Evolutionary conservation across 345 rosid species (phyloP).

Genomic region (Salix koriyanagi): DNA sequence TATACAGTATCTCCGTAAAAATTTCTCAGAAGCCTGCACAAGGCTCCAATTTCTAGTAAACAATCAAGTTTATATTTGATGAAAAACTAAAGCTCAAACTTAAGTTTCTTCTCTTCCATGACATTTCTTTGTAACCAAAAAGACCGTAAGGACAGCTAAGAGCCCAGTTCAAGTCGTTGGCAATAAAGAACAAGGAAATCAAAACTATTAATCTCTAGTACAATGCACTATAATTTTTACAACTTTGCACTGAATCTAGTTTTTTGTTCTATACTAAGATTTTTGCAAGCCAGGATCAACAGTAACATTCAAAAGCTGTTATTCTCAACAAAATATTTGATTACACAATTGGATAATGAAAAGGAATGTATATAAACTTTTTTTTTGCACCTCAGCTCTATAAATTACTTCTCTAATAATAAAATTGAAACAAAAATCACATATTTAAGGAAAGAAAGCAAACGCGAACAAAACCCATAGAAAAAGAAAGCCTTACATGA

Average conservation of each 20-base stretch:
- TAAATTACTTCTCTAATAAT: too few relatives aligned
- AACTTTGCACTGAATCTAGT: background rate
- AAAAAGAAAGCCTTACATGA: constrained; percentile 30
- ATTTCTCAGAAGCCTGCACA: background rate
- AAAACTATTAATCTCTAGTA: too few relatives aligned
- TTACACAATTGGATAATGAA: background rate
- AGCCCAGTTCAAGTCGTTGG: background rate
- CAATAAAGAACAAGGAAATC: background rate
- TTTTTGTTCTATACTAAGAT: background rate
- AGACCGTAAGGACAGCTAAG: background rate
- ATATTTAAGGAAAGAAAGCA: background rate
- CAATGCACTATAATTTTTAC: too few relatives aligned
- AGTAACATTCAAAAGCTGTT: background rate
- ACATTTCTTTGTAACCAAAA: background rate
- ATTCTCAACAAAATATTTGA: background rate
- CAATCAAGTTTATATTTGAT: background rate
- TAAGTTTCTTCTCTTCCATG: background rate
- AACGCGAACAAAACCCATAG: background rate
- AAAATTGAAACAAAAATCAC: background rate
- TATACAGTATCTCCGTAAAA: background rate
- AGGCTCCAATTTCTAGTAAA: background rate
- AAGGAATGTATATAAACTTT: background rate
- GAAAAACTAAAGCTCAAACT: background rate
- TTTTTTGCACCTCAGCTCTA: background rate
- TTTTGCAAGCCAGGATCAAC: background rate